Evolutionary conservation across 495 filamentous ascomycete genomes (phyloP).

Genomic region (Aspergillus wentii): DNA sequence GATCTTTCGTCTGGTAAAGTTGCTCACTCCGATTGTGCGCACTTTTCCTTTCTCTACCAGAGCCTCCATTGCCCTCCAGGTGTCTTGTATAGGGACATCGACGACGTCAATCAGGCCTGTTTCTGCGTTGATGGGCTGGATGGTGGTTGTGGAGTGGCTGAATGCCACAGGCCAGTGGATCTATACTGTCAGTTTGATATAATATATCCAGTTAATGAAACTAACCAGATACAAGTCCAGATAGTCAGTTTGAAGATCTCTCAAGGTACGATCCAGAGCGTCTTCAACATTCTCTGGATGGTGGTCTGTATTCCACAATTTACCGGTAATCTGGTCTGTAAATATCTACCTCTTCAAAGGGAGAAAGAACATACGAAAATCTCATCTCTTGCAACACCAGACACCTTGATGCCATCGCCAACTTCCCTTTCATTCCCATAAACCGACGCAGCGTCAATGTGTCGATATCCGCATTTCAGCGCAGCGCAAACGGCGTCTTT

Average conservation of each 20-base stretch:
- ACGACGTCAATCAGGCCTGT: slow-evolving; percentile 13
- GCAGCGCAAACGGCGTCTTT: slow-evolving; percentile 54
- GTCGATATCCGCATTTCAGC: slow-evolving; percentile 59
- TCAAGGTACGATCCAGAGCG: slow-evolving; percentile 58
- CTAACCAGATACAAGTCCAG: slow-evolving; percentile 62
- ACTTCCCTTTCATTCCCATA: slow-evolving; percentile 72
- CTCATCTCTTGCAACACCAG: slow-evolving; percentile 53
- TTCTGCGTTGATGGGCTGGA: slow-evolving; percentile 31
- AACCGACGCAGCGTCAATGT: slow-evolving; percentile 71
- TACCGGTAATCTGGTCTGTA: slow-evolving; percentile 12
- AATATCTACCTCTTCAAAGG: no score
- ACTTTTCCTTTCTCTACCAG: slow-evolving; percentile 60
- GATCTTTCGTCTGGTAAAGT: slow-evolving; percentile 58
- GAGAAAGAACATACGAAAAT: no score
- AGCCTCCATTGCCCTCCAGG: slow-evolving; percentile 68
- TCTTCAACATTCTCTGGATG: slow-evolving; percentile 45
- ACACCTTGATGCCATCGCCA: slow-evolving; percentile 57
- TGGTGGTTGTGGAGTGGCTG: slow-evolving; percentile 52
- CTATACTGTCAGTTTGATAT: neutral
- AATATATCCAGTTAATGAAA: neutral
- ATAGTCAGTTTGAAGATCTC: slow-evolving; percentile 67
- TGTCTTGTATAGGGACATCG: slow-evolving; percentile 44
- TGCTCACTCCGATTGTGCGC: slow-evolving; percentile 71
- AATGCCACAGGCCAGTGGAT: slow-evolving; percentile 29
- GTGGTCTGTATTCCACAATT: slow-evolving; percentile 46